phyloP scores from a whole-genome alignment of 768 basidiomycete genomes.

The Kwoniella mangroviensis region DNA sequence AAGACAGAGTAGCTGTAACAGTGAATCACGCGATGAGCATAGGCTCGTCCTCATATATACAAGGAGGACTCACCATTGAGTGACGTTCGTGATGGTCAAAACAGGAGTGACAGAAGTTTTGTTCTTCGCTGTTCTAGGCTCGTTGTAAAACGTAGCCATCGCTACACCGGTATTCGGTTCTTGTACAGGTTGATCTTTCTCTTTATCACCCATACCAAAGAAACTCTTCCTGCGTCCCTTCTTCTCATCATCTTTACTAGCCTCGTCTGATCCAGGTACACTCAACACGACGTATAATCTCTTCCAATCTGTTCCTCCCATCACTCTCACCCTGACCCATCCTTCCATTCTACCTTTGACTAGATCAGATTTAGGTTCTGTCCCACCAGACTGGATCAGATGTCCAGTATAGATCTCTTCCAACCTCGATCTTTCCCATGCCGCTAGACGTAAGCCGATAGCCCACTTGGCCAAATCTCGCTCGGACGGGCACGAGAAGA shows the following conservation, averaged over 20 bases:
- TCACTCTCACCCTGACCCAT: slow-evolving; percentile 84
- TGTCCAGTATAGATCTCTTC: slow-evolving; percentile 98
- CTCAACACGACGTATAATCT: slow-evolving; percentile 80
- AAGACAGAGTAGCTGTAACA: slow-evolving; percentile 72
- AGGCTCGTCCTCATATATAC: no score
- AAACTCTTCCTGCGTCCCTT: slow-evolving; percentile 68
- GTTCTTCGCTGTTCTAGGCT: slow-evolving; percentile 54
- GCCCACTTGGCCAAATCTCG: slow-evolving; percentile 82
- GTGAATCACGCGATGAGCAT: neutral
- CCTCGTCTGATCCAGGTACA: slow-evolving; percentile 53
- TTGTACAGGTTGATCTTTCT: slow-evolving; percentile 44
- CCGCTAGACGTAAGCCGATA: slow-evolving; percentile 81
- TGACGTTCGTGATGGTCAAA: slow-evolving; percentile 70
- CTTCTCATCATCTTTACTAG: slow-evolving; percentile 43
- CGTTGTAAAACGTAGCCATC: slow-evolving; percentile 58
- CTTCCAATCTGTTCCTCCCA: slow-evolving; percentile 99
- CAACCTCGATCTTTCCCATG: slow-evolving; percentile 93
- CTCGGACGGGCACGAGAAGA: slow-evolving; percentile 82
- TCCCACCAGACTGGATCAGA: slow-evolving; percentile 66
- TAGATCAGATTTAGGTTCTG: slow-evolving; percentile 68
- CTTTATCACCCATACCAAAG: slow-evolving; percentile 49
- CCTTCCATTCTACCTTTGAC: slow-evolving; percentile 80
- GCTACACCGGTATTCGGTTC: slow-evolving; percentile 46
- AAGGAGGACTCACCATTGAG: slow-evolving; percentile 67
- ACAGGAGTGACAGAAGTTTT: slow-evolving; percentile 76